These are phyloP conservation scores for Coniella vitis DNA, from an alignment of 2,329 filamentous ascomycete genomes.

Conservation along the genomic window DNA sequence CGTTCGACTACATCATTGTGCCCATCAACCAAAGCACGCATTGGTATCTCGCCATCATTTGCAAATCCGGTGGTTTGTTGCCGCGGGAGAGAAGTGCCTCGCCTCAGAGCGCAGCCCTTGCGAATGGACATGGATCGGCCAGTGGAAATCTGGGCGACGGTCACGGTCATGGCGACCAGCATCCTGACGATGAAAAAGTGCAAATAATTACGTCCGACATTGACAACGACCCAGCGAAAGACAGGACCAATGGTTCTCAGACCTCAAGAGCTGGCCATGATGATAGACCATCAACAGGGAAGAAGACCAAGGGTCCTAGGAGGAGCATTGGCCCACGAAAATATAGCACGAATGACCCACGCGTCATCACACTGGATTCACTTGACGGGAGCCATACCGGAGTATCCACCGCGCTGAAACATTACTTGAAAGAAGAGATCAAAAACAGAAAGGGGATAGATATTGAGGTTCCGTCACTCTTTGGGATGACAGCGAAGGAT, in stretches of 20 bases:
- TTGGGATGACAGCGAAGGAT: slow-evolving; percentile 60
- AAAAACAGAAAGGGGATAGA: slow-evolving; percentile 47
- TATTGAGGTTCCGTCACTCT: slow-evolving; percentile 28
- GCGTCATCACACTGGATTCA: slow-evolving; percentile 85
- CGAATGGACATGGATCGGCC: neutral
- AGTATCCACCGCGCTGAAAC: slow-evolving; percentile 62
- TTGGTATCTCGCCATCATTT: slow-evolving; percentile 95
- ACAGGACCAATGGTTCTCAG: neutral
- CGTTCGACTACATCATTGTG: slow-evolving; percentile 81
- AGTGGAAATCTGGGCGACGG: neutral
- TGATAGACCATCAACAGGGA: slow-evolving; percentile 1
- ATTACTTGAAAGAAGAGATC: slow-evolving; percentile 72
- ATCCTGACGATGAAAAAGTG: neutral
- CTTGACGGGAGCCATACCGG: slow-evolving; percentile 57
- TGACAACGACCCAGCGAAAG: slow-evolving; percentile 3
- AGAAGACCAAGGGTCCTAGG: slow-evolving; percentile 21
- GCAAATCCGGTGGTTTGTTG: slow-evolving; percentile 67
- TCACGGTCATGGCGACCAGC: neutral
- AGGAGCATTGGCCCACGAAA: slow-evolving; percentile 29
- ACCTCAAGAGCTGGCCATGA: neutral
- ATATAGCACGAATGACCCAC: slow-evolving; percentile 48
- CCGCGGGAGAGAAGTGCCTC: slow-evolving; percentile 11
- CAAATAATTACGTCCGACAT: slow-evolving; percentile 8
- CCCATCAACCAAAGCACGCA: slow-evolving; percentile 83
- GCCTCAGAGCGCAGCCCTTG: neutral